Conservation (phyloP, 2,329 filamentous ascomycete species). For the Sclerotinia subarctica region DNA sequence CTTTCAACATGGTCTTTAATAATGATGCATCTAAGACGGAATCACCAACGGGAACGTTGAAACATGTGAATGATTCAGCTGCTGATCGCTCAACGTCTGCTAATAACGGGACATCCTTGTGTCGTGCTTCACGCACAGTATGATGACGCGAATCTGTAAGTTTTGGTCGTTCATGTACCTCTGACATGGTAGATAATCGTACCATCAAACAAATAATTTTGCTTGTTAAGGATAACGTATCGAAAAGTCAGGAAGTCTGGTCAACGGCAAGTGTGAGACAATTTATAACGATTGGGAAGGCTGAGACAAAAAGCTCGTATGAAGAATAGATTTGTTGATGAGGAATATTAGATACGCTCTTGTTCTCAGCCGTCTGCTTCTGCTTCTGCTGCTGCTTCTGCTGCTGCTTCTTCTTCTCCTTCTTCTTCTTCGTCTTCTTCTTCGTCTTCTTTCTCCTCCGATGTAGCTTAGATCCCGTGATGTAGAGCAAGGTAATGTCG, state of each 20-base stretch:
- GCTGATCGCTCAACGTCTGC: conserved; percentile 36
- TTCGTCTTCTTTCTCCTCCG: too few relatives aligned
- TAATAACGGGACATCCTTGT: conserved; percentile 34
- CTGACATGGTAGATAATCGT: conserved; percentile 14
- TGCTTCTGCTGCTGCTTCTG: too few relatives aligned
- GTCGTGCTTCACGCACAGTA: conserved; percentile 19
- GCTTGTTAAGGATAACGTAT: not conserved
- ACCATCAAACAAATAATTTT: conserved; percentile 5
- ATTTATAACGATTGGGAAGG: not conserved
- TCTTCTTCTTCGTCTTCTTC: too few relatives aligned
- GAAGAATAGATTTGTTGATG: not conserved
- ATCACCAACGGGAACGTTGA: conserved; percentile 30
- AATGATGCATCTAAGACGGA: conserved; percentile 29
- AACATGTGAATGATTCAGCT: conserved; percentile 31
- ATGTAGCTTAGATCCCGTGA: too few relatives aligned
- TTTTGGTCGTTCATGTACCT: conserved; percentile 17
- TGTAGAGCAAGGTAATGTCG: too few relatives aligned
- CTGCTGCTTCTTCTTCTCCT: too few relatives aligned
- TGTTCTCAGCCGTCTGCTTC: too few relatives aligned
- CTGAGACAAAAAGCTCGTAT: conserved; percentile 12
- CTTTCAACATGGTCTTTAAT: conserved; percentile 29
- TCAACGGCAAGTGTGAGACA: conserved; percentile 18
- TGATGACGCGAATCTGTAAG: not conserved
- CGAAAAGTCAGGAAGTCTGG: conserved; percentile 16
- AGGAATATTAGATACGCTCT: too few relatives aligned